Evolutionary conservation across 2,329 filamentous ascomycete genomes (phyloP).

Genomic region (Colletotrichum tropicale): DNA sequence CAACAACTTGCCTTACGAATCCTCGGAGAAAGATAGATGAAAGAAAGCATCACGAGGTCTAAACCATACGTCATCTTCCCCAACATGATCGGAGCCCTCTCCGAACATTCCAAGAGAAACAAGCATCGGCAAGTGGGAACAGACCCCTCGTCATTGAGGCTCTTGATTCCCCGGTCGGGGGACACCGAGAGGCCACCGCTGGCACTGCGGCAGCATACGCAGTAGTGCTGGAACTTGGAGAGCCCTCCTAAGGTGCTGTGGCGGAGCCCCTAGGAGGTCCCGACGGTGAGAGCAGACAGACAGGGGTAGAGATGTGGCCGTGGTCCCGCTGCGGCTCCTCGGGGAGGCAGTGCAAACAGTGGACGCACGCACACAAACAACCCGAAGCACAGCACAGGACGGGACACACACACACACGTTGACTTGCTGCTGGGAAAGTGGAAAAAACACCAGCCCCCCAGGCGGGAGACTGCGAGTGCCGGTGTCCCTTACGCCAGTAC

Average conservation of each 20-base stretch:
- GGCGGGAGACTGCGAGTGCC: not conserved
- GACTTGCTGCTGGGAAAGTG: not conserved
- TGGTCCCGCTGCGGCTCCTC: not conserved
- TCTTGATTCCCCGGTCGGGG: conserved; percentile 3
- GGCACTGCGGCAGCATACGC: not conserved
- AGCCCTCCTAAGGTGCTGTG: not conserved
- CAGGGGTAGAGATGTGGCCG: not conserved
- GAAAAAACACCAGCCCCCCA: not conserved
- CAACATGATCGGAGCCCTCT: not conserved
- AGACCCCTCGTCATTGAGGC: conserved; percentile 7
- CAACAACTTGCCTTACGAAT: not conserved
- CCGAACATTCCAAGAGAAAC: not conserved
- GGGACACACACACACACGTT: not conserved
- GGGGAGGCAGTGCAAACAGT: conserved; percentile 1
- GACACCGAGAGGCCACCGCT: not conserved
- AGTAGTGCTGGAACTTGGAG: not conserved
- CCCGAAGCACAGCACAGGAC: not conserved
- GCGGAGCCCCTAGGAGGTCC: conserved; percentile 15
- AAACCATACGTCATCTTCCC: not conserved
- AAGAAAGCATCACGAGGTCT: not conserved
- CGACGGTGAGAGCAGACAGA: not conserved
- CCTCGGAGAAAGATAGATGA: not conserved
- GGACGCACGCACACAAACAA: not conserved
- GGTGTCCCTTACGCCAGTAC: not conserved
- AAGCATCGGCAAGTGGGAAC: conserved; percentile 12